Percentiles rank a stretch among this genome's conserved stretches.
phyloP scores from a whole-genome alignment of 2,329 filamentous ascomycete genomes.

The Pseudogymnoascus sp. region DNA sequence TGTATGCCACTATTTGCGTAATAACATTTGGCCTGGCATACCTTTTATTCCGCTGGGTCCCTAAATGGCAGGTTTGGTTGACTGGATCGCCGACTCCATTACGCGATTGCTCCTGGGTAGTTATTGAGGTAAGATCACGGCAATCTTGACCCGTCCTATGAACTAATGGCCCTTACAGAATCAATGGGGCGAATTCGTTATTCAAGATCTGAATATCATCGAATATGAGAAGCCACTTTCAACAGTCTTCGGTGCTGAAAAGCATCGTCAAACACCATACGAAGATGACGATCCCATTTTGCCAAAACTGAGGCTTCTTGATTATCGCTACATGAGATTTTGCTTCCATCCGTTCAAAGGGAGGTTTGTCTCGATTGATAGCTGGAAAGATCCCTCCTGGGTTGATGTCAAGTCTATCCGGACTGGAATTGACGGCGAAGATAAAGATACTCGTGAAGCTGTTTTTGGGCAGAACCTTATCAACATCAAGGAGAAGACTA shows the following conservation, averaged over 20 bases:
- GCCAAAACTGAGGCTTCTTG: slow-evolving; percentile 65
- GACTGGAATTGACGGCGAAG: slow-evolving; percentile 77
- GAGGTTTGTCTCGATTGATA: slow-evolving; percentile 77
- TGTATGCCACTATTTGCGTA: slow-evolving; percentile 66
- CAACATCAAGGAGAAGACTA: slow-evolving; percentile 84
- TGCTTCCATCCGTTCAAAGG: slow-evolving; percentile 85
- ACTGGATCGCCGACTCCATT: slow-evolving; percentile 64
- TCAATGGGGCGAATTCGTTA: slow-evolving; percentile 86
- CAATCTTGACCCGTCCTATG: slow-evolving; percentile 7
- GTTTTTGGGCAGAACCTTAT: slow-evolving; percentile 90
- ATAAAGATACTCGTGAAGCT: slow-evolving; percentile 71
- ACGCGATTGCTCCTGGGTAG: slow-evolving; percentile 77
- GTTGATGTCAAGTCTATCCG: slow-evolving; percentile 68
- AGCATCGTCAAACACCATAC: slow-evolving; percentile 49
- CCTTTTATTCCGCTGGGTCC: slow-evolving; percentile 82
- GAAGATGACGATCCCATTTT: slow-evolving; percentile 73
- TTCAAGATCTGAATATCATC: slow-evolving; percentile 58
- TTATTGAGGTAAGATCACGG: slow-evolving; percentile 58
- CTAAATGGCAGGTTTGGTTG: slow-evolving; percentile 73
- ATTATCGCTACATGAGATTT: slow-evolving; percentile 92
- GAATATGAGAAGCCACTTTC: slow-evolving; percentile 49
- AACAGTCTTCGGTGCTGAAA: slow-evolving; percentile 63
- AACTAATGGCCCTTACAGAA: slow-evolving; percentile 49
- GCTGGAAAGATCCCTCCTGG: slow-evolving; percentile 94
- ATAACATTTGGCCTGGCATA: slow-evolving; percentile 71